Conservation (phyloP, 768 basidiomycete species). For the Hygrocybe punicea region DNA sequence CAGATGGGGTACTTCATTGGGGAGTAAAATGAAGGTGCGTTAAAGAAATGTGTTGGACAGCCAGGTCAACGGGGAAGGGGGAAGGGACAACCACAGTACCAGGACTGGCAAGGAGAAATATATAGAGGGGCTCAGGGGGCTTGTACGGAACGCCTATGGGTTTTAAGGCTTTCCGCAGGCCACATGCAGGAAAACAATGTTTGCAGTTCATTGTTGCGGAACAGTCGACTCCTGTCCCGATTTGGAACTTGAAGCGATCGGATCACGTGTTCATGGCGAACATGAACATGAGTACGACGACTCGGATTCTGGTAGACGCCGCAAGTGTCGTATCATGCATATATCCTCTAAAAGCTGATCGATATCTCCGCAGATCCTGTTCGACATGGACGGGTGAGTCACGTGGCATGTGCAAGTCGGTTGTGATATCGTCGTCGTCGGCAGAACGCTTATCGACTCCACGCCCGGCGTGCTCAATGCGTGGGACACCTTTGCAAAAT, state of each 20-base stretch:
- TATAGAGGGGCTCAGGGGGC: neutral
- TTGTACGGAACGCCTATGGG: too few species aligned
- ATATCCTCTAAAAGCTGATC: too few species aligned
- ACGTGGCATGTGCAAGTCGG: too few species aligned
- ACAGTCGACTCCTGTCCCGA: too few species aligned
- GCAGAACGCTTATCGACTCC: slow-evolving; percentile 73
- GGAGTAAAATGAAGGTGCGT: slow-evolving; percentile 7
- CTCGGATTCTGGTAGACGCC: too few species aligned
- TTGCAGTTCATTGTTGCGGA: too few species aligned
- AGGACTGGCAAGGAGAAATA: slow-evolving; percentile 6
- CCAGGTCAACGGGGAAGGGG: slow-evolving; percentile 14
- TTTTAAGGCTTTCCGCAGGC: too few species aligned
- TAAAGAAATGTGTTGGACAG: neutral
- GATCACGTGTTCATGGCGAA: too few species aligned
- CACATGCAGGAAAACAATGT: too few species aligned
- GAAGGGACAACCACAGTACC: slow-evolving; percentile 18
- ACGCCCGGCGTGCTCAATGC: slow-evolving; percentile 78
- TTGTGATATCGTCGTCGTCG: neutral
- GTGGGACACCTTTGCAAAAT: slow-evolving; percentile 66
- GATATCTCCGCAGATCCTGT: slow-evolving; percentile 49
- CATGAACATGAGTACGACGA: too few species aligned
- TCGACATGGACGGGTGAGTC: slow-evolving; percentile 69
- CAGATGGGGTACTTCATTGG: slow-evolving; percentile 33
- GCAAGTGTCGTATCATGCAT: too few species aligned
- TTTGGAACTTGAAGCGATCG: too few species aligned